A percentile compares a stretch with the other conserved stretches of the same genome.
Conservation (phyloP, 2,329 filamentous ascomycete species). For the Fusarium zealandicum region DNA sequence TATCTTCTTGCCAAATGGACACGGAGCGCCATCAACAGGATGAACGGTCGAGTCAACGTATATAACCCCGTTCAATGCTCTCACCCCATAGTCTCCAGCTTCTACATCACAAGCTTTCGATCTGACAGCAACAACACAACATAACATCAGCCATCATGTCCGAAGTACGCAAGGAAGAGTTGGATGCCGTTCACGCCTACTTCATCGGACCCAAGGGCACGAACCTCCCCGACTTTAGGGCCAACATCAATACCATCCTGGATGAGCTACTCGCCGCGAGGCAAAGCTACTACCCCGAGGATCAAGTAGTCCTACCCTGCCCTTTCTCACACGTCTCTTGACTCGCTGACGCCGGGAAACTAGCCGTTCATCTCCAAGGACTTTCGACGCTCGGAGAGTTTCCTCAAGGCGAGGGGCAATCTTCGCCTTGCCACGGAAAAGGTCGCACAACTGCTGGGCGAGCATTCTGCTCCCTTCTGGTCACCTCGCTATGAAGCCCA, state of each 20-base stretch:
- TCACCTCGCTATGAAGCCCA: slow-evolving; percentile 56
- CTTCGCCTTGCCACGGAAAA: slow-evolving; percentile 47
- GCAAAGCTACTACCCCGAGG: slow-evolving; percentile 46
- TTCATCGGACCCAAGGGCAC: slow-evolving; percentile 54
- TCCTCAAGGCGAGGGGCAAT: slow-evolving; percentile 44
- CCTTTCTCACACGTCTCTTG: accelerated
- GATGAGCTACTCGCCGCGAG: slow-evolving; percentile 47
- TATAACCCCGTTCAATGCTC: neutral
- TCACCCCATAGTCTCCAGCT: too few relatives aligned
- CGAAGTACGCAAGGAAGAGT: slow-evolving; percentile 24
- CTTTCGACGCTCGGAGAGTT: slow-evolving; percentile 46
- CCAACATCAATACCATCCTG: slow-evolving; percentile 50
- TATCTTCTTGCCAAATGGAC: neutral
- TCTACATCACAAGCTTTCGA: too few relatives aligned
- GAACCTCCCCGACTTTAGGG: slow-evolving; percentile 50
- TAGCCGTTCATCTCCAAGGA: slow-evolving; percentile 48
- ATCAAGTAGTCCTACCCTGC: slow-evolving; percentile 48
- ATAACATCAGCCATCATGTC: slow-evolving; percentile 5
- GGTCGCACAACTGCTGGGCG: slow-evolving; percentile 49
- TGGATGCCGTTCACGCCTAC: slow-evolving; percentile 44
- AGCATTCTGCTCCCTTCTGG: slow-evolving; percentile 55
- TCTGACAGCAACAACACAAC: too few relatives aligned
- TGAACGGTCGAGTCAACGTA: neutral
- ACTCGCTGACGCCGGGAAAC: neutral
- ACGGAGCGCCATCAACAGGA: neutral